Base-by-base conservation (phyloP, 2,329 filamentous ascomycete genomes). In the Fusarium beomiforme region DNA sequence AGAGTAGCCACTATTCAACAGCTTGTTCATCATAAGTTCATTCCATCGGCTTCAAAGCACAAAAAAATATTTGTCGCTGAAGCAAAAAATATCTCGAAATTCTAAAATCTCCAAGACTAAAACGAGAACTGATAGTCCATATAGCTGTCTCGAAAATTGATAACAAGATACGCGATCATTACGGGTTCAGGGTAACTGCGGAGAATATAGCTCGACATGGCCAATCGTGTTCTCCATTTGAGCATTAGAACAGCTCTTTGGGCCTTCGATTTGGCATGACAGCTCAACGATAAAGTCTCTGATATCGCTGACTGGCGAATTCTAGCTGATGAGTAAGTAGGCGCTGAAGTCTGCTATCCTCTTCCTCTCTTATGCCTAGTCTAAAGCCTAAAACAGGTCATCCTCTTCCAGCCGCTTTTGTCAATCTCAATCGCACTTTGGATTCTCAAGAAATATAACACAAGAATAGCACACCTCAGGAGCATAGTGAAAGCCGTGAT, bases 241-340 rank as follows among this genome's bases (percentile, higher is more conserved):
- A 67, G 67, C 19, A 71, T 67, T 17, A 56, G 67, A 8, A 71
- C 68, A 12, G 68, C 67, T 8, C 42, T 70, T 5, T 70, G 67
- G 67, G 67, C 67, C 2, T 34, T 67, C 19, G 66, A 2, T 70
- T 70, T 6, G 66, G 67, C 33, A 13, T 8, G 36, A 19, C 0
- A 3, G 5, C 0, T 7, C n/a, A n/a, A n/a, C n/a, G n/a, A n/a
- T n/a, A n/a, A n/a, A n/a, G n/a, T n/a, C n/a, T n/a, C n/a, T n/a
- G n/a, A n/a, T n/a, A n/a, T n/a, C n/a, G n/a, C n/a, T n/a, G n/a
- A n/a, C n/a, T n/a, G n/a, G n/a, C n/a, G n/a, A n/a, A 4, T 1
- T 4, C 7, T 6, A 70, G 67, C 67, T 36, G 67, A 70, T 33
- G 61, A 70, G 5, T 61, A 70, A 16, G 61, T 66, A 1, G 24